Percentiles rank a stretch among this genome's conserved stretches.
phyloP scores from a whole-genome alignment of 345 rosid species.

The Aegle marmelos region DNA sequence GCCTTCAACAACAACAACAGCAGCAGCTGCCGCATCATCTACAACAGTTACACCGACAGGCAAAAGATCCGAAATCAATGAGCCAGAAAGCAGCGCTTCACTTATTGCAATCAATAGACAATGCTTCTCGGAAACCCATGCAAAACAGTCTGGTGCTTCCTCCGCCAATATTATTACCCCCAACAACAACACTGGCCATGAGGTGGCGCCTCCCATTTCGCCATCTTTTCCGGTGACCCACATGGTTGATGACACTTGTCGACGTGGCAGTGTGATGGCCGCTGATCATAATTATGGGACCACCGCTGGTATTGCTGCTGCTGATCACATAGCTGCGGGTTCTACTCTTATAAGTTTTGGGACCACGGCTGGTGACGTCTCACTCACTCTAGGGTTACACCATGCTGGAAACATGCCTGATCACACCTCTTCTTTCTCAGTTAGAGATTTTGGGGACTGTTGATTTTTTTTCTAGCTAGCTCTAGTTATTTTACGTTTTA shows the following conservation, averaged over 20 bases:
- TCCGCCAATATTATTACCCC: slow-evolving; percentile 15
- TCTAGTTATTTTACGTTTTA: slow-evolving; percentile 4
- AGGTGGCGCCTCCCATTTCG: slow-evolving; percentile 27
- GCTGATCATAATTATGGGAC: slow-evolving; percentile 44
- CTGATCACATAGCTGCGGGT: slow-evolving; percentile 21
- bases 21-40: slow-evolving; percentile 28
- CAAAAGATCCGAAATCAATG: slow-evolving; percentile 63
- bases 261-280: slow-evolving; percentile 22
- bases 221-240: slow-evolving; percentile 29
- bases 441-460: slow-evolving; percentile 71
- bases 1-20: slow-evolving; percentile 35
- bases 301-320: slow-evolving; percentile 32
- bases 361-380: slow-evolving; percentile 77
- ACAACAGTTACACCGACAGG: slow-evolving; percentile 41
- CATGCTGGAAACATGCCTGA: slow-evolving; percentile 76
- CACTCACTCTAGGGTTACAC: slow-evolving; percentile 93
- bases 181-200: slow-evolving; percentile 12
- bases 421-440: slow-evolving; percentile 57
- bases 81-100: slow-evolving; percentile 73
- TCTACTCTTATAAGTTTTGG: slow-evolving; percentile 67
- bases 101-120: slow-evolving; percentile 42
- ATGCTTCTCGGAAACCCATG: slow-evolving; percentile 49
- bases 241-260: slow-evolving; percentile 33
- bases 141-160: slow-evolving; percentile 27
- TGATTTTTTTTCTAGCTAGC: slow-evolving; percentile 14